Evolutionary conservation across 345 rosid species (phyloP), one percentile per base, ranked within the genome.

Genomic region (Iberis pinnata): DNA sequence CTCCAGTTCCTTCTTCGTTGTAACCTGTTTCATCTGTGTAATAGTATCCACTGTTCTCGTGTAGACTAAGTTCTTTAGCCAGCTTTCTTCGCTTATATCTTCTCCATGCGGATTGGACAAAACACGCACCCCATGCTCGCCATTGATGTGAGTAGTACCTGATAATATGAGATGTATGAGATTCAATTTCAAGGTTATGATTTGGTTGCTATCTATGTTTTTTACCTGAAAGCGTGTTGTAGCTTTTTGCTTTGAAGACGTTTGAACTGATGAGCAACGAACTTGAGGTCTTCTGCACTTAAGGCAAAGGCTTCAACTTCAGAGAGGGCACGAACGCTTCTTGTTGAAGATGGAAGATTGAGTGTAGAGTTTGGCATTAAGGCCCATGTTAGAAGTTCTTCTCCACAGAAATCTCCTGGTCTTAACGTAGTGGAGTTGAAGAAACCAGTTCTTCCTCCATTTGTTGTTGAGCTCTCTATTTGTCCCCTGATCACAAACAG

Each of bases 301-400:
- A 92, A 89, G 1, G 90, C 80, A 40, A 92, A 92, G 7, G 95
- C 96, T 73, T 88, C 96, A 0, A 90, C 98, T 68, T 87, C 98
- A 18, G 80, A 64, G 32, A 82, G 70, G 0, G 98, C 93, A 58
- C 63, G 65, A 0, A 84, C 88, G 0, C 89, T 82, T 51, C 95
- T 65, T 0, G 98, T 84, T 26, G 98, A 90, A 43, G 83, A 67
- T 0, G 96, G 96, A 26, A 83, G 63, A 68, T 75, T 80, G 7
- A 60, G 68, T 12, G 69, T 75, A 4, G 95, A 73, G 70, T 59
- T 77, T 9, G 98, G 98, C 84, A 83, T 78, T 53, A 92, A 61
- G 14, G 98, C 89, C 98, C 98, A 92, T 22, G 95, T 85, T 12
- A 92, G 83, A 58, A 85, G 73, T 48, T 92, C 96, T 70, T 92